Evolutionary conservation across 75 land plant genomes (phyloP).

Genomic region (Cunninghamia lanceolata): DNA sequence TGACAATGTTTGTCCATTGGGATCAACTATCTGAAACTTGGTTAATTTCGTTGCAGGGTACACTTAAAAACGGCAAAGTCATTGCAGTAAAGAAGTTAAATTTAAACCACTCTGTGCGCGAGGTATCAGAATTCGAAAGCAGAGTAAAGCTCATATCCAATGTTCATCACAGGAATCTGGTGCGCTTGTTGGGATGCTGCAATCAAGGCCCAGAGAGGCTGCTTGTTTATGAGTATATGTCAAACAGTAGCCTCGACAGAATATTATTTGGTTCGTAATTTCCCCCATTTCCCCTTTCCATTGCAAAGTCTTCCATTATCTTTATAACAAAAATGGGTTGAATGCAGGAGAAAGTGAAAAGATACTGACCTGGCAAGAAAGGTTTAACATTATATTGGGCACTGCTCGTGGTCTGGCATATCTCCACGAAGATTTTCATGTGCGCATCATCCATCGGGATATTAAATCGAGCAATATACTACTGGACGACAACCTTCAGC

Average conservation of each 20-base stretch:
- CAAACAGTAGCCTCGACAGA: conserved; percentile 38
- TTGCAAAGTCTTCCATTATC: background rate
- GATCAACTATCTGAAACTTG: background rate
- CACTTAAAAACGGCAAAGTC: conserved; percentile 35
- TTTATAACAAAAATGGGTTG: background rate
- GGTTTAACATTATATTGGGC: conserved; percentile 26
- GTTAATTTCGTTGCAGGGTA: conserved; percentile 23
- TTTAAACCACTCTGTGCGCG: conserved; percentile 14
- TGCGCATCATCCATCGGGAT: conserved; percentile 48
- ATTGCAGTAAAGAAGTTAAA: conserved; percentile 51
- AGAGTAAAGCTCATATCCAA: conserved; percentile 42
- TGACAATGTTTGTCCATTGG: background rate
- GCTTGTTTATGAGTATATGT: conserved; percentile 45
- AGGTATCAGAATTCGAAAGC: conserved; percentile 28
- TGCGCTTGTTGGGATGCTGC: conserved; percentile 42
- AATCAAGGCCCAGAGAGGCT: conserved; percentile 25
- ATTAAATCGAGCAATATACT: conserved; percentile 53
- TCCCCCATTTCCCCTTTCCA: background rate
- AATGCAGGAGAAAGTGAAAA: background rate
- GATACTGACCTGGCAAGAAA: conserved; percentile 18
- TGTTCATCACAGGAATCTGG: conserved; percentile 53
- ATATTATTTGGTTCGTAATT: conserved; percentile 27
- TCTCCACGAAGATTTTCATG: conserved; percentile 28
- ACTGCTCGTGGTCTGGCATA: conserved; percentile 26
- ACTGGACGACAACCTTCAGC: conserved; percentile 24